Evolutionary conservation across 352 stramenopile genomes (phyloP).

Genomic region (Phytophthora vignae): DNA sequence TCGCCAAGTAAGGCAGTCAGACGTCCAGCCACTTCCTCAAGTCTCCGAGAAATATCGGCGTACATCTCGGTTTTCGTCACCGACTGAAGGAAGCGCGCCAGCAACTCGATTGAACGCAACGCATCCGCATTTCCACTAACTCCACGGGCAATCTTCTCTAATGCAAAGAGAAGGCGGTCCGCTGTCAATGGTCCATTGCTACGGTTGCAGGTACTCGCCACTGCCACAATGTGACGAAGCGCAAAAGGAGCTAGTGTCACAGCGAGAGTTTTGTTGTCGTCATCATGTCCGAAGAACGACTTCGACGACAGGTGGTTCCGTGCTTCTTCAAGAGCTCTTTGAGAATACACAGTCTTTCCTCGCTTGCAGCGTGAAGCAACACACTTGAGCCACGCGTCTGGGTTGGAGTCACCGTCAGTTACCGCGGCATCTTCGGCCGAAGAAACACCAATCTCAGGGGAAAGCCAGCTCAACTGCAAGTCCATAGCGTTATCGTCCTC

Average conservation of each 20-base stretch:
- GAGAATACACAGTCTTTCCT: conserved; percentile 28
- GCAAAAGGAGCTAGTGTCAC: conserved; percentile 63
- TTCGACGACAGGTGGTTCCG: conserved; percentile 59
- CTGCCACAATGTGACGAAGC: conserved; percentile 59
- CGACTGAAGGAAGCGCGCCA: conserved; percentile 63
- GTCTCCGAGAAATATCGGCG: conserved; percentile 33
- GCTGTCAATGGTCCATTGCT: conserved; percentile 41
- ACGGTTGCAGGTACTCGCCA: conserved; percentile 41
- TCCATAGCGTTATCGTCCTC: conserved; percentile 22
- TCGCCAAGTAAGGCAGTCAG: conserved; percentile 28
- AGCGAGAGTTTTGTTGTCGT: conserved; percentile 30
- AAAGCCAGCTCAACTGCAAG: conserved; percentile 44
- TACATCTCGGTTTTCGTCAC: conserved; percentile 61
- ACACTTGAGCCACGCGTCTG: conserved; percentile 42
- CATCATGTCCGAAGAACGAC: conserved; percentile 48
- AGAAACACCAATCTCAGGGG: conserved; percentile 19
- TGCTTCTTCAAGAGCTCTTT: conserved; percentile 50
- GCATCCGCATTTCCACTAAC: conserved; percentile 11
- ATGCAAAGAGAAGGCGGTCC: conserved; percentile 60
- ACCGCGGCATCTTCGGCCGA: neutral
- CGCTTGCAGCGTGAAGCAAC: conserved; percentile 38
- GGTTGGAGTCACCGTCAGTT: conserved; percentile 2
- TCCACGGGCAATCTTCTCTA: conserved; percentile 64
- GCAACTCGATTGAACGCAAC: conserved; percentile 41
- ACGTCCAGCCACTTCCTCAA: conserved; percentile 20